These are phyloP conservation scores for Candida quercuum DNA, from an alignment of 805 yeast genomes.

Conservation along the genomic window DNA sequence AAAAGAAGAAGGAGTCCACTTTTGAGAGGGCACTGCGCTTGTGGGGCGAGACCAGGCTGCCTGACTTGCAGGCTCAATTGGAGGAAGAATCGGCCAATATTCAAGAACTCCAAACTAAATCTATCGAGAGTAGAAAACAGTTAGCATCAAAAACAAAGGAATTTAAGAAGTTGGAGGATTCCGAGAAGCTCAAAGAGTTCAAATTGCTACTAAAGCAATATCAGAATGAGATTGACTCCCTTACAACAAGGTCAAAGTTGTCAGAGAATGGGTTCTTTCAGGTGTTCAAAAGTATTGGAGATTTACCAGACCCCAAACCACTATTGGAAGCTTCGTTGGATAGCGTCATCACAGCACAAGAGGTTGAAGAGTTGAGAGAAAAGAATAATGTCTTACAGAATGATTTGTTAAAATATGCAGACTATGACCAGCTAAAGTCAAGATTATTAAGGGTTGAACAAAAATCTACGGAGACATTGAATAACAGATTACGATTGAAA, in stretches of 20 bases:
- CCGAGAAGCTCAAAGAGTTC: conserved; percentile 58
- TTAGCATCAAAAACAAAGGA: conserved; percentile 82
- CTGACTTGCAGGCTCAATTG: conserved; percentile 62
- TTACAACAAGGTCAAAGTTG: conserved; percentile 71
- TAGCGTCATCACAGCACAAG: conserved; percentile 50
- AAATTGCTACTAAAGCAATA: conserved; percentile 67
- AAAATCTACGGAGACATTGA: conserved; percentile 48
- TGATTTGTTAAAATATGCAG: conserved; percentile 59
- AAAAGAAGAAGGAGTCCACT: conserved; percentile 5
- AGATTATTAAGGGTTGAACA: conserved; percentile 58
- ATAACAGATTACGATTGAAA: conserved; percentile 59
- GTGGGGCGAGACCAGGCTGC: conserved; percentile 73
- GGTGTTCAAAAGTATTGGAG: conserved; percentile 70
- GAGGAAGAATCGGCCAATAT: conserved; percentile 73
- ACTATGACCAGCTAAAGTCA: conserved; percentile 70
- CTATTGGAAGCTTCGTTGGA: conserved; percentile 66
- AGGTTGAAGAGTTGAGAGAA: conserved; percentile 42
- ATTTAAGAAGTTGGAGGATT: conserved; percentile 67
- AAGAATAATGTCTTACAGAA: conserved; percentile 51
- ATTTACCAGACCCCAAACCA: conserved; percentile 92
- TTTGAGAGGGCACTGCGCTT: conserved; percentile 50
- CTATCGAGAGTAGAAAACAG: conserved; percentile 66
- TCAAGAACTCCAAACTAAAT: conserved; percentile 61
- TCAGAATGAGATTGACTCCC: conserved; percentile 80
- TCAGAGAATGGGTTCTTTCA: conserved; percentile 72